Conservation (phyloP, 2,329 filamentous ascomycete species). For the Ophiostoma australiae region DNA sequence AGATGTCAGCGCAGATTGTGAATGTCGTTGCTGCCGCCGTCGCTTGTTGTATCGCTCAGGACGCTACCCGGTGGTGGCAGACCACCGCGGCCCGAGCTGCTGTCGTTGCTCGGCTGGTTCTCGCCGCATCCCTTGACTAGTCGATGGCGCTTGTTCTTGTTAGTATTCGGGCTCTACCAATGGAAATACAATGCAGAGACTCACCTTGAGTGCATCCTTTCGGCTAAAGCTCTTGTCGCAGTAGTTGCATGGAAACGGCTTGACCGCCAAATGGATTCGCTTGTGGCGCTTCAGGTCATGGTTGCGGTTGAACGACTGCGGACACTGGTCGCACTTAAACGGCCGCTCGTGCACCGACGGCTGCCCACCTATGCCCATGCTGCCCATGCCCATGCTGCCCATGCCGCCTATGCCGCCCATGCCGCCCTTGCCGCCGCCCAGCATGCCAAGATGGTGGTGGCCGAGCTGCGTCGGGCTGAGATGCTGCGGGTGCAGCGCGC, state of each 20-base stretch:
- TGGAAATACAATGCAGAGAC: neutral
- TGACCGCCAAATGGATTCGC: slow-evolving; percentile 88
- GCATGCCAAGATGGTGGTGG: slow-evolving; percentile 44
- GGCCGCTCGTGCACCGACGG: slow-evolving; percentile 65
- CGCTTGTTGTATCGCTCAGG: slow-evolving; percentile 21
- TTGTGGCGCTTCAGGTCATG: slow-evolving; percentile 96
- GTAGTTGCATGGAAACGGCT: slow-evolving; percentile 85
- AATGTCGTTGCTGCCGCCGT: slow-evolving; percentile 18
- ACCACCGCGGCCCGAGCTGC: neutral
- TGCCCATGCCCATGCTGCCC: slow-evolving; percentile 34
- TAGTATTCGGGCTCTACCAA: neutral
- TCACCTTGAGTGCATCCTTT: slow-evolving; percentile 93
- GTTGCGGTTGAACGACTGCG: slow-evolving; percentile 91
- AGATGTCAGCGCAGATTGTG: slow-evolving; percentile 17
- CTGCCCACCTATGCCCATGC: slow-evolving; percentile 46
- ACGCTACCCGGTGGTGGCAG: slow-evolving; percentile 19
- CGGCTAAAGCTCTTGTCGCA: slow-evolving; percentile 97
- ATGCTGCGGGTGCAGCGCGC: slow-evolving; percentile 38
- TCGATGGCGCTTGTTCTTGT: slow-evolving; percentile 48
- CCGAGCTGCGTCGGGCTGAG: slow-evolving; percentile 18
- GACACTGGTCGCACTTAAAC: slow-evolving; percentile 90
- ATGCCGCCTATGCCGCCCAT: slow-evolving; percentile 46
- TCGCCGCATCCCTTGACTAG: slow-evolving; percentile 61
- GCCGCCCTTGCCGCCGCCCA: slow-evolving; percentile 37
- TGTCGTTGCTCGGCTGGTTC: slow-evolving; percentile 24